Evolutionary conservation across 805 yeast species (phyloP).

Genomic region (Yamadazyma phyllophila): DNA sequence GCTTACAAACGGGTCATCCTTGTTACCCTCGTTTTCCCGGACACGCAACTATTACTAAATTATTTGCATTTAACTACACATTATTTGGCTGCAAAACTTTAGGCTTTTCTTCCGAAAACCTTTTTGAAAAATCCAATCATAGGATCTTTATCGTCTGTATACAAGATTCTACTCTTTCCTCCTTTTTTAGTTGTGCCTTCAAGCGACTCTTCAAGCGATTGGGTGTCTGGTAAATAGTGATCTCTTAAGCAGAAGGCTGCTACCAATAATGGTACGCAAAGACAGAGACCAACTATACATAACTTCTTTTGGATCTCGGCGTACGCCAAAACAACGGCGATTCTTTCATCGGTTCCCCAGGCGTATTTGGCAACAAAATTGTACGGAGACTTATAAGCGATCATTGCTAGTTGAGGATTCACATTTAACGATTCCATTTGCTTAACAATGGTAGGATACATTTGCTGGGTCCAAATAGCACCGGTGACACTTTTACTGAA

Average conservation of each 20-base stretch:
- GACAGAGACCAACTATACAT: conserved; percentile 52
- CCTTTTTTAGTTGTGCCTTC: not conserved
- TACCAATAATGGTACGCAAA: conserved; percentile 52
- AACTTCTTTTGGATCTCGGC: conserved; percentile 57
- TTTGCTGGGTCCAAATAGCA: conserved; percentile 68
- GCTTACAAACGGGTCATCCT: too few relatives aligned
- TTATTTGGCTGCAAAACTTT: not conserved
- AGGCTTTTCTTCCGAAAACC: not conserved
- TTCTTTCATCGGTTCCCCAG: conserved; percentile 65
- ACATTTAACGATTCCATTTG: conserved; percentile 26
- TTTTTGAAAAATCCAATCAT: not conserved
- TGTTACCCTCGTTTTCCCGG: too few relatives aligned
- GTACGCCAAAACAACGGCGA: conserved; percentile 56
- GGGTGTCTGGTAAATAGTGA: conserved; percentile 41
- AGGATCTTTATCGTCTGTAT: not conserved
- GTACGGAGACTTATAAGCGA: conserved; percentile 46
- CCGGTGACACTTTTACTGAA: conserved; percentile 64
- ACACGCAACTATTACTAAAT: too few relatives aligned
- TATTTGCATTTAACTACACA: not conserved
- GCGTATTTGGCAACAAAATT: conserved; percentile 45
- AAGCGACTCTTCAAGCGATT: conserved; percentile 18
- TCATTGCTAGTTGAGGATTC: conserved; percentile 22
- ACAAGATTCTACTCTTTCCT: conserved; percentile 1
- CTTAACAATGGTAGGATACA: conserved; percentile 44
- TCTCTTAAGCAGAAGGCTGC: conserved; percentile 52